Base-by-base conservation (phyloP, 441 rosid species). In the Gossypium gossypioides region DNA sequence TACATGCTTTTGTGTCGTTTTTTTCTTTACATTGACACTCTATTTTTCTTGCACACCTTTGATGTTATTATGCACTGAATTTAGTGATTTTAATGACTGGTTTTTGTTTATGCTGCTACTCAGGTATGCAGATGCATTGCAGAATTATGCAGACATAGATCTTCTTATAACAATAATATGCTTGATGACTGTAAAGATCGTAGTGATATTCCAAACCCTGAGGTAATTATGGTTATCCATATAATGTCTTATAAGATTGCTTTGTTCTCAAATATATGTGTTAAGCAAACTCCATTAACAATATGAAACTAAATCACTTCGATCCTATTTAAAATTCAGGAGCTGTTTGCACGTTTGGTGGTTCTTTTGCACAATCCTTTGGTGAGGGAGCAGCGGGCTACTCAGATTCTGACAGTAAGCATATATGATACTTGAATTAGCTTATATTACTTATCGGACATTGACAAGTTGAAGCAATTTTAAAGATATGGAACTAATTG, bases 61-160 rank as follows among this genome's bases (percentile, higher is more conserved):
- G 48, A 24, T 16, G 10, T 27, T 4, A 64, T 5, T 34, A 3
- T 62, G 46, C 16, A 21, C 59, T 72, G 77, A 12, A 32, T 61
- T 59, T 44, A 29, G 12, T 10, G 19, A 67, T 13, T 7, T 69
- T 51, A 25, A 24, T 54, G 55, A 62, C 64, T 67, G 19, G 52
- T 50, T 42, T 68, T 25, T 67, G 25, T 72, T 4, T 77, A 69
- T 77, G 73, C 72, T 83, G 66, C 71, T 65, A 16, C 77, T 59
- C 86, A 95, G 99, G 95, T 95, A 73, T 95, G 99, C 82, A 83
- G 99, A 88, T 95, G 99, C 85, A 95, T 95, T 69, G 84, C 98
- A 56, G 99, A 95, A 84, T 77, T 95, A 77, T 91, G 87, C 74
- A 87, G 88, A 73, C 89, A 85, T 76, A 83, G 91, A 86, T 79